Evolutionary conservation across 208 protist genomes (phyloP).

Genomic region (Acanthamoeba castellanii): DNA sequence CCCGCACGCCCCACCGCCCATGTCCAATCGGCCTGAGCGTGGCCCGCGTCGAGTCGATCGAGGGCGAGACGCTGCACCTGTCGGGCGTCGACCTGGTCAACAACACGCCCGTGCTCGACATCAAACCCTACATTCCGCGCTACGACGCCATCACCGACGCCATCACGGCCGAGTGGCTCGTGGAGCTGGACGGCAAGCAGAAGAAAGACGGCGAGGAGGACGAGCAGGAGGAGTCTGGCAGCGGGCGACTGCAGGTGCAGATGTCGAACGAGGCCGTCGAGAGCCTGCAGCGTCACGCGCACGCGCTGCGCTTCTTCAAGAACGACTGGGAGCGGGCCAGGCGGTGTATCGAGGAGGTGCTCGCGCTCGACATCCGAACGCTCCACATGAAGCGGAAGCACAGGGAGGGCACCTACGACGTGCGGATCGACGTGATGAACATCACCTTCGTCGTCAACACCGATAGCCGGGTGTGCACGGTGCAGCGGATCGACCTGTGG

Average conservation of each 20-base stretch:
- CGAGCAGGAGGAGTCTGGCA: neutral
- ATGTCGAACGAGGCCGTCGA: constrained; percentile 10
- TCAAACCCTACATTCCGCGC: constrained; percentile 85
- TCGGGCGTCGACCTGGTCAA: constrained; percentile 81
- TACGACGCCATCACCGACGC: constrained; percentile 76
- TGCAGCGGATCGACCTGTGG: constrained; percentile 45
- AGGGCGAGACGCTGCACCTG: constrained; percentile 70
- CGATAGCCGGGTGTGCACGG: neutral
- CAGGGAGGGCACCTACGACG: constrained; percentile 34
- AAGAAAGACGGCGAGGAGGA: neutral
- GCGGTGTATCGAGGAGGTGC: constrained; percentile 55
- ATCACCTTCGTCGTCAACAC: constrained; percentile 22
- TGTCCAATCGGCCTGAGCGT: constrained; percentile 83
- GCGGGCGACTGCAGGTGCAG: neutral
- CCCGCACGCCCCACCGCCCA: constrained; percentile 87
- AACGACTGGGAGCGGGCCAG: constrained; percentile 47
- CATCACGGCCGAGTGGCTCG: constrained; percentile 43
- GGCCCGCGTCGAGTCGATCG: constrained; percentile 66
- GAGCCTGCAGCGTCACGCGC: neutral
- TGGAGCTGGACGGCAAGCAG: neutral
- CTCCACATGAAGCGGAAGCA: constrained; percentile 64
- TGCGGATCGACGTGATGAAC: constrained; percentile 44
- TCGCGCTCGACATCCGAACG: constrained; percentile 45
- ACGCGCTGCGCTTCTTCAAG: constrained; percentile 27
- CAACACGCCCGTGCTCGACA: constrained; percentile 85